Evolutionary conservation across 768 basidiomycete genomes (phyloP), one percentile per base, ranked within the genome.

Genomic region (Paxillus ammoniavirescens): DNA sequence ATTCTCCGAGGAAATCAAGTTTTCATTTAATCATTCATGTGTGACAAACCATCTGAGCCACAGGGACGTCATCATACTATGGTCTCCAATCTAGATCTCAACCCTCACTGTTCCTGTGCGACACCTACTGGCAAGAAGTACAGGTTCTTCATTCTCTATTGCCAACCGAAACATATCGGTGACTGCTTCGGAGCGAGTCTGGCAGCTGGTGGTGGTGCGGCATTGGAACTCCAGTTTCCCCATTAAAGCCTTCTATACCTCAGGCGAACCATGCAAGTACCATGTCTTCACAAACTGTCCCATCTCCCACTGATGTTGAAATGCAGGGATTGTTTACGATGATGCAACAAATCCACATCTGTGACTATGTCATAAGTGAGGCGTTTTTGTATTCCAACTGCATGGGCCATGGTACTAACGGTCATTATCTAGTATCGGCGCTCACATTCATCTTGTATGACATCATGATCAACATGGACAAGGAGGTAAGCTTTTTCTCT

Each of bases 371-470:
- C 26, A 65, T 48, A 42, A 28, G 62, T 42, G 31, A 21, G 45
- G 5, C 6, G 6, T 28, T 23, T 10, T n/a, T 17, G 13, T 28
- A 28, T 5, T 15, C 40, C n/a, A 8, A 21, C 8, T 4, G 26
- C 5, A 3, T 15, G 15, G 13, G 28, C 12, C 7, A 26, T 18
- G 35, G 31, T 8, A 18, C 17, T 47, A 9, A 53, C 42, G 14
- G 18, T 30, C 38, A 3, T 33, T 18, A 38, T 47, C 44, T 23
- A 61, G 60, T 59, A 36, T 63, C 63, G 18, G 55, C 53, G 21
- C 18, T 42, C 21, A 18, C 38, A 7, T 57, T 63, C 42, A 65
- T 60, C 53, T 17, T 63, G 9, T 63, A 64, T 31, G 63, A 64
- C 33, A 57, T 64, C 41, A 10, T 57, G 8, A 56, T 56, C 44